Base-by-base conservation (phyloP, 2,329 filamentous ascomycete genomes). In the Neoscytalidium dimidiatum region DNA sequence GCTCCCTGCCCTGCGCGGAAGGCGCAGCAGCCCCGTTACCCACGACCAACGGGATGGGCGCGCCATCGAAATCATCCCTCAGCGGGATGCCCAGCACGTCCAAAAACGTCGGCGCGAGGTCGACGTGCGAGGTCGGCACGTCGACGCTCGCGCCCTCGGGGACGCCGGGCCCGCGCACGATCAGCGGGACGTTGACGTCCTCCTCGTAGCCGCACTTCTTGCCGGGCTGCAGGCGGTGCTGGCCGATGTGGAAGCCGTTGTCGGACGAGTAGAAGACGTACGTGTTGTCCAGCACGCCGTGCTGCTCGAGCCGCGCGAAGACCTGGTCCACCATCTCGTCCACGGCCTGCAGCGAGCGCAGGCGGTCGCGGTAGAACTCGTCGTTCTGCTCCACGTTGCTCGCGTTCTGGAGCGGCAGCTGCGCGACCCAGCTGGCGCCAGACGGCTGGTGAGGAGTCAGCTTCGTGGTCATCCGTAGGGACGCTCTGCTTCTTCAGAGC, bases 311-410 rank as follows among this genome's bases (percentile, higher is more conserved):
- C 61, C 67, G 67, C 4, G 66, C 46, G 1, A 78, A 52, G 2
- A 77, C 70, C 57, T 77, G 74, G 38, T 73, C 69, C 5, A 78
- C 67, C 1, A 78, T 74, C 21, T 77, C 74, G 46, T 78, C 75
- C 0, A 78, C 68, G 3, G 74, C 72, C n/a, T 68, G 65, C 2
- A 76, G 65, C 0, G 71, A 66, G 19, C 71, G 68, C 3, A 71
- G 53, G 1, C 75, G 67, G n/a, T 56, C 48, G 0, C 68, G 65
- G 35, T 69, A 73, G 11, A 68, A 65, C 6, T 67, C 53, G 56
- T 73, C 72, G 1, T 52, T 64, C n/a, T 69, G 68, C 5, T 63
- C 65, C 26, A 70, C 57, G 4, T 66, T 51, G 3, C 64, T 66
- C 8, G 68, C 56, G 23, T 72, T 71, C 64, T 72, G 64, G 11